A percentile compares a stretch with the other conserved stretches of the same genome.
These are phyloP conservation scores for Drosera spatulata DNA, from an alignment of 179 eudicot genomes.

Conservation along the genomic window DNA sequence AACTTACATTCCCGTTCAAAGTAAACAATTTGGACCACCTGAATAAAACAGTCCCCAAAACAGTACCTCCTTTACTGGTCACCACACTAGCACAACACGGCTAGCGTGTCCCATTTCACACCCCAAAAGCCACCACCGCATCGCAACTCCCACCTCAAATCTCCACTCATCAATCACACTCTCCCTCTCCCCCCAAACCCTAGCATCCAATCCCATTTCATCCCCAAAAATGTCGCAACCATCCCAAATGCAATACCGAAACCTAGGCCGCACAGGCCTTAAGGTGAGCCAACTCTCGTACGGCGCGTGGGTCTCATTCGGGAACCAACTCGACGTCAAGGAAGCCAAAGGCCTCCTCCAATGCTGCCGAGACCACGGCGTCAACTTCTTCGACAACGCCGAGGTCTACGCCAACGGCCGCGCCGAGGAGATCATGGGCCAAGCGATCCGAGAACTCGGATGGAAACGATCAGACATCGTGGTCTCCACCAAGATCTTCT, in stretches of 20 bases:
- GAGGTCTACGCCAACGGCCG: constrained; percentile 97
- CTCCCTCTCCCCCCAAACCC: too few species aligned
- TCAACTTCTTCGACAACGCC: constrained; percentile 94
- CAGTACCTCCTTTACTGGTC: too few species aligned
- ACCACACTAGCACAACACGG: too few species aligned
- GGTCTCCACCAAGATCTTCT: constrained; percentile 85
- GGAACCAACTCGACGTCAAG: constrained; percentile 83
- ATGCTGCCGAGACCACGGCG: constrained; percentile 76
- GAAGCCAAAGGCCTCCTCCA: constrained; percentile 78
- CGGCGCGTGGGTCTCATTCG: constrained; percentile 97
- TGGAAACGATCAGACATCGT: constrained; percentile 93
- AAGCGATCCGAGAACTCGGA: constrained; percentile 77
- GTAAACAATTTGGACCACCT: too few species aligned
- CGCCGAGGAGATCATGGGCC: constrained; percentile 99
- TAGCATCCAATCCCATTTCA: too few species aligned
- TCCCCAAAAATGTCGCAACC: too few species aligned
- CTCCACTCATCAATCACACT: too few species aligned
- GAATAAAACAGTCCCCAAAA: too few species aligned
- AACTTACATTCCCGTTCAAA: too few species aligned
- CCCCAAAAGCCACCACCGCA: too few species aligned
- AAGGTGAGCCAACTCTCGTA: constrained; percentile 83
- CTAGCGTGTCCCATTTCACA: too few species aligned
- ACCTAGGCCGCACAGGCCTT: constrained; percentile 81
- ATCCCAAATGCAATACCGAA: constrained; percentile 72
- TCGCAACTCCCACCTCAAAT: too few species aligned